Conservation (phyloP, 495 filamentous ascomycete species). For the Glonium stellatum region DNA sequence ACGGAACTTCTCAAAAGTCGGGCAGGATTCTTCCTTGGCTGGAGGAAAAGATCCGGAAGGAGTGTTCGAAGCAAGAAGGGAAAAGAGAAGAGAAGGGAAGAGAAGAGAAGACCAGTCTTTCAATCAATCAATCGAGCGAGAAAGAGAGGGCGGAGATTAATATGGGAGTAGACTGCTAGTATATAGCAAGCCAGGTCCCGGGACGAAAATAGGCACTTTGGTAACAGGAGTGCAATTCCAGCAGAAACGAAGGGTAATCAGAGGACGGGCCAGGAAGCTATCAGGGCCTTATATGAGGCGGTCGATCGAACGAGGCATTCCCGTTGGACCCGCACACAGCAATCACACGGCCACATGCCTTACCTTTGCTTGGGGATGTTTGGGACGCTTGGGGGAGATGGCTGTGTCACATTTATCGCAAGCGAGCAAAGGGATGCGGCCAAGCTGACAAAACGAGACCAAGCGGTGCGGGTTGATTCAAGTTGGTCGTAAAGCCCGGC, state of each 20-base stretch:
- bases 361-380: background rate
- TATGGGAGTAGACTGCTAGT: background rate
- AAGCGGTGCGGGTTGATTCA: no score
- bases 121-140: no score
- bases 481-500: no score
- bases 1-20: slow-evolving; percentile 4
- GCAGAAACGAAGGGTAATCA: background rate
- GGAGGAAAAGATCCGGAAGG: background rate
- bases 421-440: background rate
- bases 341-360: background rate
- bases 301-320: background rate
- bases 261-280: no score
- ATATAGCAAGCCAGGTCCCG: background rate
- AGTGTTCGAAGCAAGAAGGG: background rate
- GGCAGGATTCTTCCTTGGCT: background rate
- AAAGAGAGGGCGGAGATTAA: background rate
- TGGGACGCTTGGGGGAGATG: no score
- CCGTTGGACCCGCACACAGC: background rate
- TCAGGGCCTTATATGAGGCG: background rate
- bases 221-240: background rate
- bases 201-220: background rate
- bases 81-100: background rate
- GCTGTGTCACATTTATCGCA: background rate
- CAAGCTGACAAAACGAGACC: background rate
- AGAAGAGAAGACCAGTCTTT: no score